Evolutionary conservation across 345 rosid genomes (phyloP).

Genomic region (Odontarrhena argentea): DNA sequence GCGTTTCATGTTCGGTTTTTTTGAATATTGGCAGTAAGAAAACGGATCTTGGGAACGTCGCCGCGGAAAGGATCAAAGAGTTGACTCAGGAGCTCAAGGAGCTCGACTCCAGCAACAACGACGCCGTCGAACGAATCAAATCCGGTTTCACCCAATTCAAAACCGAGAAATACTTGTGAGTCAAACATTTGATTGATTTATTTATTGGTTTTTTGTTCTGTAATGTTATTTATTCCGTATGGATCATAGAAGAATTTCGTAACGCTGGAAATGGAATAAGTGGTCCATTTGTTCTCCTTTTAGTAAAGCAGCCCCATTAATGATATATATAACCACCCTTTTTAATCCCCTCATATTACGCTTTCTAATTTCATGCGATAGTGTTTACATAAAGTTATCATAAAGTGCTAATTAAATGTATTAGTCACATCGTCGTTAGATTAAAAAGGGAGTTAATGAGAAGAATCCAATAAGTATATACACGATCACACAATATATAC

Average conservation of each 20-base stretch:
- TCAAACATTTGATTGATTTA: background rate
- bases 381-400: background rate
- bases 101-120: slow-evolving; percentile 43
- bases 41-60: slow-evolving; percentile 63
- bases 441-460: background rate
- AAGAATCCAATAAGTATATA: slow-evolving; percentile 13
- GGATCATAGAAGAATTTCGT: slow-evolving; percentile 1
- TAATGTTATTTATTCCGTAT: background rate
- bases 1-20: slow-evolving; percentile 13
- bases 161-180: slow-evolving; percentile 77
- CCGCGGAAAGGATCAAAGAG: slow-evolving; percentile 81
- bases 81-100: slow-evolving; percentile 74
- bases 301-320: slow-evolving; percentile 10
- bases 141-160: slow-evolving; percentile 79
- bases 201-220: background rate
- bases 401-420: slow-evolving; percentile 4
- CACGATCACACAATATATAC: background rate
- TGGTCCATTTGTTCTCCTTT: slow-evolving; percentile 14
- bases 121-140: slow-evolving; percentile 63
- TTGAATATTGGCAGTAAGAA: slow-evolving; percentile 53
- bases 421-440: slow-evolving; percentile 1
- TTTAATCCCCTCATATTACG: background rate
- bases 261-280: slow-evolving; percentile 29
- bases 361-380: background rate
- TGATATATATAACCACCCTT: slow-evolving; percentile 2